These are phyloP conservation scores for Exophiala xenobiotica DNA, from an alignment of 2,329 filamentous ascomycete genomes.

Conservation along the genomic window DNA sequence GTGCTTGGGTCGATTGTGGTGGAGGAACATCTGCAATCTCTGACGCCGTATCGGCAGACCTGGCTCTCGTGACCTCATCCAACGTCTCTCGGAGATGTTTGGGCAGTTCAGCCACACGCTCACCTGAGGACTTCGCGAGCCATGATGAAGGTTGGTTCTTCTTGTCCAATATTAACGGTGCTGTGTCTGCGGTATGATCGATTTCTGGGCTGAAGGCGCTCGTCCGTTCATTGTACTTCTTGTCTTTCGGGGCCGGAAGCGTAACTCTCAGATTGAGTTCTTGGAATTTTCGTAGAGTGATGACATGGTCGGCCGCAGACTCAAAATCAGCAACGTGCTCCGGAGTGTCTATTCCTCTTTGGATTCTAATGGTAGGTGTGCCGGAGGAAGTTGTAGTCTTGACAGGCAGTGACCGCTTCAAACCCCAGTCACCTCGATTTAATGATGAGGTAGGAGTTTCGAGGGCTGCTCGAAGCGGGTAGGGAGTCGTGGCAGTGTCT, in stretches of 20 bases:
- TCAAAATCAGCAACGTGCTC: conserved; percentile 89
- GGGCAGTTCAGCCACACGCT: conserved; percentile 23
- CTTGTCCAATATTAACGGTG: neutral
- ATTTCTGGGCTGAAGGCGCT: conserved; percentile 36
- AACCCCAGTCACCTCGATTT: conserved; percentile 81
- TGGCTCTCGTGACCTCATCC: conserved; percentile 13
- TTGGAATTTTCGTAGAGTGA: conserved; percentile 81
- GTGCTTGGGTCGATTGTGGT: conserved; percentile 2
- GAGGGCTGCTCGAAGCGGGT: conserved; percentile 81
- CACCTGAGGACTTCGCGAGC: conserved; percentile 8
- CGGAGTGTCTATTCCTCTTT: conserved; percentile 72
- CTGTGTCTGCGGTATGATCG: conserved; percentile 27
- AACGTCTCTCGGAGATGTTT: conserved; percentile 22
- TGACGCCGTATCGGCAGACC: conserved; percentile 2
- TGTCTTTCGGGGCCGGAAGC: conserved; percentile 14
- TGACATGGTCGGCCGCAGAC: conserved; percentile 75
- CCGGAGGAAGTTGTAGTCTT: conserved; percentile 70
- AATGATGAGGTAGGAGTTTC: conserved; percentile 72
- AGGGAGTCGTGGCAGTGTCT: conserved; percentile 69
- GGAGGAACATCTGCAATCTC: neutral
- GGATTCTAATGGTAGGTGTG: conserved; percentile 71
- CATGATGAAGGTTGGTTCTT: conserved; percentile 14
- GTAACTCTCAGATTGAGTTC: conserved; percentile 67
- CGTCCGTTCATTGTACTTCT: conserved; percentile 5
- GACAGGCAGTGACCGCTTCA: conserved; percentile 80